Evolutionary conservation across 768 basidiomycete species (phyloP), one percentile per base, ranked within the genome.

Genomic region (Psilocybe sp.): DNA sequence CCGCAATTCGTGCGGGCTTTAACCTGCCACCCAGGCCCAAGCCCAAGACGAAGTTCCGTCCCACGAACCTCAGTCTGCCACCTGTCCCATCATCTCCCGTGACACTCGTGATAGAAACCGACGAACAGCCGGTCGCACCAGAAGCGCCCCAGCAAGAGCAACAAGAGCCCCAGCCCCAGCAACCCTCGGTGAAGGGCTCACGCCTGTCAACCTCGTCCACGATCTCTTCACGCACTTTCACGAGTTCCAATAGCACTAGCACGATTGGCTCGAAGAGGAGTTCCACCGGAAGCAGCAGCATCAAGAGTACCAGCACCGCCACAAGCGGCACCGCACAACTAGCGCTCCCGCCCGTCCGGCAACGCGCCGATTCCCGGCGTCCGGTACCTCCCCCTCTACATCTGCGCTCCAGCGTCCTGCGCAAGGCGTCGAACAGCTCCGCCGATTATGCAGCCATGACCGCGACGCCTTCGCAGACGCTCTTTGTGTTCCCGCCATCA

Each of bases 401-500:
- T 47, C 70, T 85, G 6, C 70, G 76, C 16, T 69, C 62, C 54
- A 65, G 55, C 52, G 56, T 71, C 4, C 53, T 73, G 40, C 64
- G 64, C 44, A 70, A 67, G 54, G 57, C 65, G 28, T 67, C 69
- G 42, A 60, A 54, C 41, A 51, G 61, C 46, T 60, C 60, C 47
- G 51, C 58, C n/a, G 55, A 62, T 28, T 55, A 67, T 19, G 62
- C 60, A 47, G 57, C 57, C 2, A 60, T 72, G 35, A 32, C 36
- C 5, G 65, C 74, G 40, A 78, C 84, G 32, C 86, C 87, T 31
- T 89, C 89, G 1, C 91, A 92, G 63, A 92, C 90, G 0, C 74
- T 92, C 40, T 92, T 92, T 58, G 84, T 92, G 34, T 92, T 92
- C 62, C 90, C 90, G 1, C 89, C 90, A 31, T 92, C 89, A 4